A percentile compares a stretch with the other conserved stretches of the same genome.
Conservation (phyloP, 78 protist genomes). For the Cavenderia fasciculata region DNA sequence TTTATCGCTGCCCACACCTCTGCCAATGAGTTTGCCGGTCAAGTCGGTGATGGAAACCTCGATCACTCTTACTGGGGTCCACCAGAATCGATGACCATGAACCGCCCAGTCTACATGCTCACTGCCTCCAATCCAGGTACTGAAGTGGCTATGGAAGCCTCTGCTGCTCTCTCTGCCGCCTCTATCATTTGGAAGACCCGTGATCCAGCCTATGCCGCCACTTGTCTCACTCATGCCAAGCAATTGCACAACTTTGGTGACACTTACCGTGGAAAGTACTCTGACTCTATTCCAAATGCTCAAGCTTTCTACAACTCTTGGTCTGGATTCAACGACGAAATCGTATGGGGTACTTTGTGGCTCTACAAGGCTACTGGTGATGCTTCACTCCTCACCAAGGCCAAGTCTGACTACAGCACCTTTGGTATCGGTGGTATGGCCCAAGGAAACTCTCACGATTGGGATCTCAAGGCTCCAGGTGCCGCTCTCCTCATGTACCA, state of each 20-base stretch:
- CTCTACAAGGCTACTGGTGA: conserved; percentile 60
- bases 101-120: conserved; percentile 14
- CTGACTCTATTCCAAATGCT: conserved; percentile 46
- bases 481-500: background rate
- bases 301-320: conserved; percentile 54
- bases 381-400: background rate
- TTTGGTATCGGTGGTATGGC: conserved; percentile 30
- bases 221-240: conserved; percentile 38
- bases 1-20: conserved; percentile 55
- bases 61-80: conserved; percentile 72
- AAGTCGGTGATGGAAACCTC: conserved; percentile 21
- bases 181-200: conserved; percentile 2
- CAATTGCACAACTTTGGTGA: conserved; percentile 57
- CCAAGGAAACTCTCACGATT: conserved; percentile 44
- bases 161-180: conserved; percentile 39
- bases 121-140: conserved; percentile 40
- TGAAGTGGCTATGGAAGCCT: conserved; percentile 46
- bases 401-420: conserved; percentile 1
- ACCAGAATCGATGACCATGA: conserved; percentile 59
- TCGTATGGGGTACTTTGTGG: conserved; percentile 71
- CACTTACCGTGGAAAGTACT: conserved; percentile 52
- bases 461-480: conserved; percentile 75
- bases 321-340: conserved; percentile 63
- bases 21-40: conserved; percentile 37
- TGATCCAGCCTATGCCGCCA: conserved; percentile 10